Base-by-base conservation (phyloP, 139 green algal species). In the Auxenochlorella protothecoides region DNA sequence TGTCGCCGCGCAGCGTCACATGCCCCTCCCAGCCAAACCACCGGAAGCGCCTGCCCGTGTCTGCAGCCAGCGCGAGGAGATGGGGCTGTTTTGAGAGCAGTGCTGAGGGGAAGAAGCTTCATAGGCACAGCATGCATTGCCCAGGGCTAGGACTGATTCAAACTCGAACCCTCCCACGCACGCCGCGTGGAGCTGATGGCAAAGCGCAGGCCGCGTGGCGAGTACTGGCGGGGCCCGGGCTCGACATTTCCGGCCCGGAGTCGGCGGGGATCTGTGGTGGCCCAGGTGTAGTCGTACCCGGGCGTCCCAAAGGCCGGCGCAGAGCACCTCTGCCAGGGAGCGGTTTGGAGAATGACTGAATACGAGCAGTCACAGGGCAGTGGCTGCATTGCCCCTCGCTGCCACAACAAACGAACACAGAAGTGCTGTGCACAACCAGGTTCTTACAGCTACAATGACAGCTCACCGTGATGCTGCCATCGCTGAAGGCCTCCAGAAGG, bases 1-100 rank as follows among this genome's bases (percentile, higher is more conserved):
- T 56, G 15, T 16, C 69, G 5, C 60, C 72, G n/a, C 68, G 11
- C 52, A 59, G 54, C 8, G 69, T 72, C 8, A 78, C 68, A 64
- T 82, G 77, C 54, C 72, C 72, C 65, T 78, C 59, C 77, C 77
- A 82, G 5, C 68, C 72, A 9, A 76, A 44, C 57, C 71, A 78
- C 15, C 59, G 53, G 65, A 76, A 77, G 6, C 59, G 54, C 51
- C 15, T 62, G 13, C 74, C 74, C 8, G n/a, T 55, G 55, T 60
- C 67, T 68, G 68, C 66, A 44, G 12, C 27, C 27, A 44, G 27
- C 0, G 1, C 27, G 27, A 1, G 27, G 27, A 44, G 27, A 44
- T 44, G 27, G 27, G 27, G 27, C 27, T 44, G 27, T 44, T 44
- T 44, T 44, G 27, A 44, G 27, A 2, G 27, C 27, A 44, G 27